phyloP scores from a whole-genome alignment of 768 basidiomycete species.

The Auricularia auricula-judae region DNA sequence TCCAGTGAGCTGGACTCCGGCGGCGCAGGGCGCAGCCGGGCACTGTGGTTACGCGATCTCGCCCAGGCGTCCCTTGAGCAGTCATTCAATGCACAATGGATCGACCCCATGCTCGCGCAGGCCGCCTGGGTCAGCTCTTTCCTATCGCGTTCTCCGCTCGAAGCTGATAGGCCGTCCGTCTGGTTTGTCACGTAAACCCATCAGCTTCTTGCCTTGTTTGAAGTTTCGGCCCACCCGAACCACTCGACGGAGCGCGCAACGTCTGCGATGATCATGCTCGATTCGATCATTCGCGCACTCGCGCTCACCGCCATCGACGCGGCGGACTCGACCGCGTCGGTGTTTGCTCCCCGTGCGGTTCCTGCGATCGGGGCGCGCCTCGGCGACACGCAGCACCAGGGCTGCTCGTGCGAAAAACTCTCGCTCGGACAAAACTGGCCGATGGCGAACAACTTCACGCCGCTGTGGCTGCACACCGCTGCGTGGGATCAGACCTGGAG shows the following conservation, averaged over 20 bases:
- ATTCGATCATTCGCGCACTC: slow-evolving; percentile 49
- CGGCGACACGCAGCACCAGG: neutral
- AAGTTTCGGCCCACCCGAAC: slow-evolving; percentile 60
- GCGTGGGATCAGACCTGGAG: slow-evolving; percentile 57
- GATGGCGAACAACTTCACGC: slow-evolving; percentile 26
- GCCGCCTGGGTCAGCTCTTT: slow-evolving; percentile 49
- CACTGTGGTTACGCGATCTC: slow-evolving; percentile 42
- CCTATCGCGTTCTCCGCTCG: neutral
- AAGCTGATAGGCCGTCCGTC: neutral
- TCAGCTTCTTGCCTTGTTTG: slow-evolving; percentile 68
- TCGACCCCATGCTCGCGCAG: slow-evolving; percentile 58
- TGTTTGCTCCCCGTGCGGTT: slow-evolving; percentile 39
- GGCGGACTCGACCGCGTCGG: slow-evolving; percentile 39
- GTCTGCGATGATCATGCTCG: slow-evolving; percentile 45
- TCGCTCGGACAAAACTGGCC: slow-evolving; percentile 45
- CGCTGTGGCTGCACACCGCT: slow-evolving; percentile 38
- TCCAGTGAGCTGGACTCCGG: slow-evolving; percentile 59
- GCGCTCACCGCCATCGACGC: slow-evolving; percentile 47
- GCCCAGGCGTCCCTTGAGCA: slow-evolving; percentile 45
- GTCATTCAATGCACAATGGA: slow-evolving; percentile 38
- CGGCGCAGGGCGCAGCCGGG: slow-evolving; percentile 40
- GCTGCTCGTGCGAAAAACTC: slow-evolving; percentile 19
- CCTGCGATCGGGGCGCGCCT: slow-evolving; percentile 31
- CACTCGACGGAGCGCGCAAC: slow-evolving; percentile 45
- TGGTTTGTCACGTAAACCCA: neutral